A percentile compares a stretch with the other conserved stretches of the same genome.
phyloP scores from a whole-genome alignment of 305 asterid genomes.

The Fraxinus sp. region DNA sequence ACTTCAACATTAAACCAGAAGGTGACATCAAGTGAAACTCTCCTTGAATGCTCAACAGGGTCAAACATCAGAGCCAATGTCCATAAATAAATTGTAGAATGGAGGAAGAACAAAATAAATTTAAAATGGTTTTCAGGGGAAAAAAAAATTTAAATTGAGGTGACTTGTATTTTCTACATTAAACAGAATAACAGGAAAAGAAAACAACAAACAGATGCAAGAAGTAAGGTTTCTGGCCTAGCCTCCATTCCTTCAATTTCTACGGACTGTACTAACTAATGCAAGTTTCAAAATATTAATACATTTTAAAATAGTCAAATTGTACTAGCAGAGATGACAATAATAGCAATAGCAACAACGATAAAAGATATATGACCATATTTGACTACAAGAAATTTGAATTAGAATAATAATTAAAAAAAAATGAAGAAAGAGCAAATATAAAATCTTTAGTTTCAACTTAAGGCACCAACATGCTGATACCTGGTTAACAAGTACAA shows the following conservation, averaged over 20 bases:
- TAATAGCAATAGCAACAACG: not conserved
- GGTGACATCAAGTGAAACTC: constrained; percentile 9
- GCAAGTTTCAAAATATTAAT: not conserved
- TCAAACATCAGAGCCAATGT: not conserved
- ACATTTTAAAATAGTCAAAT: not conserved
- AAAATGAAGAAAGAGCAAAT: not conserved
- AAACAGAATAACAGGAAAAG: not conserved
- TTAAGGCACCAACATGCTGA: not conserved
- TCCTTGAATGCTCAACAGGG: not conserved
- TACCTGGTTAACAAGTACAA: constrained; percentile 97
- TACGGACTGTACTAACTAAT: not conserved
- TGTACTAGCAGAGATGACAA: not conserved
- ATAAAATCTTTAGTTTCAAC: not conserved
- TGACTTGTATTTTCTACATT: not conserved
- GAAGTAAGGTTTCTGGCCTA: not conserved
- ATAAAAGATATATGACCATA: not conserved
- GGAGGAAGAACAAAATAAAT: not conserved
- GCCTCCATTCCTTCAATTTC: not conserved
- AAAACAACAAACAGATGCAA: not conserved
- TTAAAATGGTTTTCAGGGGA: not conserved
- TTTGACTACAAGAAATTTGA: not conserved
- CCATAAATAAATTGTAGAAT: not conserved
- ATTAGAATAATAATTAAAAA: not conserved
- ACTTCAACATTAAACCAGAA: not conserved
- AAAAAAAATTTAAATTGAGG: not conserved